Conservation (phyloP, 1,139 yeast genomes). For the Taiozyma sp. region DNA sequence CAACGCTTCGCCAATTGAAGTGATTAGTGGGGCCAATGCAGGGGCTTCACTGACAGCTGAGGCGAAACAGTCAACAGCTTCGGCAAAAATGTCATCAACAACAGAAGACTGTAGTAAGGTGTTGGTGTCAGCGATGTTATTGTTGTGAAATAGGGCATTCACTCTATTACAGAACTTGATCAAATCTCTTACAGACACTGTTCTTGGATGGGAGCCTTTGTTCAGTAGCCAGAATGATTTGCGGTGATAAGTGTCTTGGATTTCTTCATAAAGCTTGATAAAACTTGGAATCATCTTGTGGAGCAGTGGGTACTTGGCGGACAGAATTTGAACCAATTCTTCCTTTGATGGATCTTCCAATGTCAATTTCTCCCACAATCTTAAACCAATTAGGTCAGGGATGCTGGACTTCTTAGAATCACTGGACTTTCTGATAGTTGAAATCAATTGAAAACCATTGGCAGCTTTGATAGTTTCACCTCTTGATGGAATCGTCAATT, state of each 20-base stretch:
- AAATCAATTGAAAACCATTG: slow-evolving; percentile 81
- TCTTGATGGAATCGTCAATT: slow-evolving; percentile 83
- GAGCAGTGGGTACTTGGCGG: slow-evolving; percentile 57
- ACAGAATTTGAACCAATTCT: slow-evolving; percentile 58
- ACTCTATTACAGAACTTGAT: slow-evolving; percentile 81
- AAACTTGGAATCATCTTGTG: slow-evolving; percentile 50
- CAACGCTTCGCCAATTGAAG: slow-evolving; percentile 65
- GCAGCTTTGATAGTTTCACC: slow-evolving; percentile 84
- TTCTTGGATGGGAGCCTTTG: slow-evolving; percentile 72
- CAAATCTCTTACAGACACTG: slow-evolving; percentile 74
- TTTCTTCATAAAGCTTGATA: slow-evolving; percentile 55
- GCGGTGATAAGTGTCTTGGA: slow-evolving; percentile 49
- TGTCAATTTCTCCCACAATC: slow-evolving; percentile 66
- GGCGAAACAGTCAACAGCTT: slow-evolving; percentile 92
- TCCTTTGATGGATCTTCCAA: slow-evolving; percentile 50
- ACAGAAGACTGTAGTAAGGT: slow-evolving; percentile 56
- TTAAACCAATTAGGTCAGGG: slow-evolving; percentile 77
- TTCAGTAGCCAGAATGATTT: slow-evolving; percentile 61
- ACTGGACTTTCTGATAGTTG: slow-evolving; percentile 59
- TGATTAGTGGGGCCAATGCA: slow-evolving; percentile 59
- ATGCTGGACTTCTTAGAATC: slow-evolving; percentile 25
- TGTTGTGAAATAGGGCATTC: slow-evolving; percentile 43
- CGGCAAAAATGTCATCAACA: slow-evolving; percentile 78
- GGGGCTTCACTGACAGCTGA: slow-evolving; percentile 68
- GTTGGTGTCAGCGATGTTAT: slow-evolving; percentile 43